A percentile compares a stretch with the other conserved stretches of the same genome.
phyloP scores from a whole-genome alignment of 2,329 filamentous ascomycete species.

The Fusarium bactridioides region DNA sequence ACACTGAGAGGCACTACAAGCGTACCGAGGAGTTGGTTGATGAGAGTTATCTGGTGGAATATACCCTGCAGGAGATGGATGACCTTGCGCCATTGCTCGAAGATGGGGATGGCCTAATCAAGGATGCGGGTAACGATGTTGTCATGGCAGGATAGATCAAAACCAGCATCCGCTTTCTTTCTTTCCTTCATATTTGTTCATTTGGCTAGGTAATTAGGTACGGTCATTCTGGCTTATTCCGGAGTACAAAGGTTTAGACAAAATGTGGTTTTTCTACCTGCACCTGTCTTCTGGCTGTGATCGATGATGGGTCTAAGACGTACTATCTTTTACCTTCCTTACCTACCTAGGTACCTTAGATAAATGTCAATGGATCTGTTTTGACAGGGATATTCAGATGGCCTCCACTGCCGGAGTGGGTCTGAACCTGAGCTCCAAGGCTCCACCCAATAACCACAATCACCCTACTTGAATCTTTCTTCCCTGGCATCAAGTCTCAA shows the following conservation, averaged over 20 bases:
- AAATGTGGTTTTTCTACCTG: conserved; percentile 1
- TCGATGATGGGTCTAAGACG: neutral
- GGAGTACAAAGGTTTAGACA: conserved; percentile 35
- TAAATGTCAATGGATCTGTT: neutral
- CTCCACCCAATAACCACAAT: conserved; percentile 24
- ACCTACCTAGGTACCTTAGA: too few relatives aligned
- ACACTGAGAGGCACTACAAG: conserved; percentile 93
- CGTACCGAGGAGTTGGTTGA: conserved; percentile 89
- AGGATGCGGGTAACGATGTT: conserved; percentile 49
- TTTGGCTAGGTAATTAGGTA: neutral
- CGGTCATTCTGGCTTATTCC: conserved; percentile 13
- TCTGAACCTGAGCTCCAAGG: conserved; percentile 23
- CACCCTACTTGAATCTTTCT: conserved; percentile 23
- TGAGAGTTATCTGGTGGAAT: conserved; percentile 93
- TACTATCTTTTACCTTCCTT: too few relatives aligned
- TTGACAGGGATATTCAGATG: neutral
- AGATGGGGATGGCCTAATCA: conserved; percentile 45
- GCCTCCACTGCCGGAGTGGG: conserved; percentile 1
- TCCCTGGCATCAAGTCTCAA: conserved; percentile 19
- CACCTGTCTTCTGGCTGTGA: neutral
- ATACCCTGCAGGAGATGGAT: conserved; percentile 93
- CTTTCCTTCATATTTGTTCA: conserved; percentile 6
- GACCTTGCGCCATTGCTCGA: conserved; percentile 62
- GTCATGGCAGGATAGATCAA: conserved; percentile 50
- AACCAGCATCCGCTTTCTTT: neutral